These are phyloP conservation scores for Amylocarpus encephaloides DNA, from an alignment of 2,329 filamentous ascomycete species.

Conservation along the genomic window DNA sequence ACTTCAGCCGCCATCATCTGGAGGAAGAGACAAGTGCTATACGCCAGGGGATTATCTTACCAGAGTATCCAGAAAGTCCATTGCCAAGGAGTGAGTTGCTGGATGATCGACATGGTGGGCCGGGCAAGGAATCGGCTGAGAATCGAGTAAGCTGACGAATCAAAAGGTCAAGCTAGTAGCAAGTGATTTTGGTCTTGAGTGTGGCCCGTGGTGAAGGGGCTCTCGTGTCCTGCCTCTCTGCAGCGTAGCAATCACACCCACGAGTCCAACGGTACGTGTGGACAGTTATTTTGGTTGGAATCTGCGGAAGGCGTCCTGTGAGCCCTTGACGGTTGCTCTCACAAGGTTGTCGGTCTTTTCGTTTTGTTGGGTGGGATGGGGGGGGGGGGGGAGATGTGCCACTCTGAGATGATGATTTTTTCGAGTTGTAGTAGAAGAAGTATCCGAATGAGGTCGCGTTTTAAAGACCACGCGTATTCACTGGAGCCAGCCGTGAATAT, in stretches of 20 bases:
- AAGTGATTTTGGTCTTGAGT: not conserved
- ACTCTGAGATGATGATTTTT: slow-evolving; percentile 5
- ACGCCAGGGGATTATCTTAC: slow-evolving; percentile 13
- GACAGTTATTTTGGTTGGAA: slow-evolving; percentile 3
- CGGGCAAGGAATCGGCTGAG: not conserved
- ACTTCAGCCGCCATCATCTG: not conserved
- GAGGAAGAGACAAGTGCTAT: not conserved
- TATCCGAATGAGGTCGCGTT: slow-evolving; percentile 9
- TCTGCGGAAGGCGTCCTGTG: no score
- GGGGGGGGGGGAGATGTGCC: slow-evolving; percentile 1
- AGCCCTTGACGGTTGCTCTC: not conserved
- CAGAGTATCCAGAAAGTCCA: slow-evolving; percentile 23
- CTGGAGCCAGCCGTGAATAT: slow-evolving; percentile 29
- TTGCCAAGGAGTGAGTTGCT: slow-evolving; percentile 10
- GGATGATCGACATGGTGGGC: slow-evolving; percentile 9
- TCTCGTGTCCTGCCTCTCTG: no score
- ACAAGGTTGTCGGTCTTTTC: not conserved
- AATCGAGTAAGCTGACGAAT: not conserved
- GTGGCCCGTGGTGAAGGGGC: no score
- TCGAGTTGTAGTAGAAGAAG: slow-evolving; percentile 12
- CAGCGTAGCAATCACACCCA: no score
- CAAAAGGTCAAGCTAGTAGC: not conserved
- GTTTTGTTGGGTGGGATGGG: slow-evolving; percentile 5
- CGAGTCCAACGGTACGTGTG: not conserved
- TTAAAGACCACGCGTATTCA: slow-evolving; percentile 15